Base-by-base conservation (phyloP, 2,329 filamentous ascomycete genomes). In the Apiospora arundinis region DNA sequence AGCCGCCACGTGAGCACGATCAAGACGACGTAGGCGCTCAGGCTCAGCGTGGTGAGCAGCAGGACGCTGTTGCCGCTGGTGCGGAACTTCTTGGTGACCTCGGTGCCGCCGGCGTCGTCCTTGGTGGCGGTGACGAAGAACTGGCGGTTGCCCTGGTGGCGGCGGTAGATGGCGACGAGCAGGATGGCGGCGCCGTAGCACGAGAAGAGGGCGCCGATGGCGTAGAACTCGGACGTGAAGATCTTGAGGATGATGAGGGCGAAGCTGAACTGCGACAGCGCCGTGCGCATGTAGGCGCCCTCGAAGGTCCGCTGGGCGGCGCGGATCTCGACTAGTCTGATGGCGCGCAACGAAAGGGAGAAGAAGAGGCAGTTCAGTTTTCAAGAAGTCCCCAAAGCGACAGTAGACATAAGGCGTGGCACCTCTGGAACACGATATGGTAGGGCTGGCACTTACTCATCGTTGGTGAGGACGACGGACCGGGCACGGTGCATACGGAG, bases 271-370 rank as follows among this genome's bases (percentile, higher is more conserved):
- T 98, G 95, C 3, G 93, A 94, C 25, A 99, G 90, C 2, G 95
- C 95, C 0, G 96, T 99, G 73, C 96, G 93, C 79, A 98, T 92
- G 83, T 98, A 99, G 28, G 96, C 96, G 28, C 96, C 96, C 83
- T 99, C 96, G 77, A 98, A 99, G 1, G 96, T 99, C 70, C 96
- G 91, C 81, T 99, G 96, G 14, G 95, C 94, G 16, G 96, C 96
- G 74, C 96, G 93, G 75, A 98, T 92, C 83, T 98, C 96, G 74
- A 98, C 93, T 60, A 99, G 92, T 82, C 88, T 90, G 70, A 14
- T 21, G 25, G 52, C 1, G 23, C 25, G 49, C 42, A 7, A 11
- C 25, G 25, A 8, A 60, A 28, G 48, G 23, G 16, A 18, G n/a
- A 18, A 25, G 28, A 60, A 32, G 49, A 16, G 28, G 52, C 28